These are phyloP conservation scores for Asterochloris erici DNA, from an alignment of 139 green algal genomes.

Conservation along the genomic window DNA sequence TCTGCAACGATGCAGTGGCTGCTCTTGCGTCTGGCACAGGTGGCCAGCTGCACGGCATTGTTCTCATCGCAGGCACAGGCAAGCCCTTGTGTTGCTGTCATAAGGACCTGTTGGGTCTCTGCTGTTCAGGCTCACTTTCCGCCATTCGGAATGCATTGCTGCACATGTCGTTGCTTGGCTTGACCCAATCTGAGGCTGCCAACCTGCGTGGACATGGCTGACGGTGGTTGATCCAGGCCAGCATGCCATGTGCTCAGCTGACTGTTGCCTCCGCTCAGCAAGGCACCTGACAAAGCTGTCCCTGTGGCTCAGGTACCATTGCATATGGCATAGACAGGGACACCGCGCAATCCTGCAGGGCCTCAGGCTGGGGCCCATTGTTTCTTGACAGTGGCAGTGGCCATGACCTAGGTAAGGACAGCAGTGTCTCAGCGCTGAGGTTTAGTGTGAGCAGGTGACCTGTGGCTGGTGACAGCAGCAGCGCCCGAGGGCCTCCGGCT, in stretches of 20 bases:
- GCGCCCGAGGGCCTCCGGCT: not conserved
- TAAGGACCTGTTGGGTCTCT: too few relatives aligned
- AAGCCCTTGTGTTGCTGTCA: not conserved
- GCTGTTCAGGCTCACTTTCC: not conserved
- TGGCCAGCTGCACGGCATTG: not conserved
- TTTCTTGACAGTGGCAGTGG: conserved; percentile 25
- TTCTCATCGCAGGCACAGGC: conserved; percentile 20
- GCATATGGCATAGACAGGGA: not conserved
- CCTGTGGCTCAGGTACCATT: conserved; percentile 14
- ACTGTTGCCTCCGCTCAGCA: not conserved
- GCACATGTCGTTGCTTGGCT: not conserved
- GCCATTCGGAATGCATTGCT: not conserved
- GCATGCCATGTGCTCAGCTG: not conserved
- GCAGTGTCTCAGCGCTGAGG: not conserved
- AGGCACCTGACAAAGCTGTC: not conserved
- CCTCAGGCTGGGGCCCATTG: conserved; percentile 17
- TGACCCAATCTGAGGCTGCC: not conserved
- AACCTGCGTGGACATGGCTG: not conserved
- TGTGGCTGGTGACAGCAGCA: not conserved
- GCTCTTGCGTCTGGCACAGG: not conserved
- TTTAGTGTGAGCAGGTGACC: not conserved
- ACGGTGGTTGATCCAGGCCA: not conserved
- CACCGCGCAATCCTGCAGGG: not conserved
- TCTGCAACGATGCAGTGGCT: conserved; percentile 13
- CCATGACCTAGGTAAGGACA: conserved; percentile 18